These are phyloP conservation scores for Pythium rishiriense DNA, from an alignment of 352 stramenopile species.

Conservation along the genomic window DNA sequence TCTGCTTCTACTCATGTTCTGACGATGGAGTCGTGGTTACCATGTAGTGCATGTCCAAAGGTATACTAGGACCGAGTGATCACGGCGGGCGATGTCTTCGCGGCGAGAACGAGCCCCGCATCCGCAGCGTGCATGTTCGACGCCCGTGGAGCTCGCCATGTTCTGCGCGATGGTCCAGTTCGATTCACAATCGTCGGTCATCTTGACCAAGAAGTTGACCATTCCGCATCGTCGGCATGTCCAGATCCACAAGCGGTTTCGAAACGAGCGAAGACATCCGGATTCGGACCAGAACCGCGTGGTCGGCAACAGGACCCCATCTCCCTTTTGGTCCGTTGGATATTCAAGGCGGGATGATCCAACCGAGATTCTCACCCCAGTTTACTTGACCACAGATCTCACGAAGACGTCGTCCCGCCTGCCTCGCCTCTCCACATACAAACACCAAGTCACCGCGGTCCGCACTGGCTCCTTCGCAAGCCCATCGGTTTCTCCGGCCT, in stretches of 20 bases:
- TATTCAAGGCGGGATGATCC: constrained; percentile 21
- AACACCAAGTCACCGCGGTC: constrained; percentile 9
- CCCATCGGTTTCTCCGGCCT: constrained; percentile 29
- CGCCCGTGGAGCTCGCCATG: constrained; percentile 8
- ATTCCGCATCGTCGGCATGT: constrained; percentile 13
- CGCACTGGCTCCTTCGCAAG: constrained; percentile 14
- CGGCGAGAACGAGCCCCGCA: constrained; percentile 3
- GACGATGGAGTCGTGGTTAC: neutral
- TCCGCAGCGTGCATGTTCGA: constrained; percentile 2
- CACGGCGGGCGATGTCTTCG: neutral
- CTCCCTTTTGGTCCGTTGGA: neutral
- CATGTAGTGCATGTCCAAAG: constrained; percentile 5
- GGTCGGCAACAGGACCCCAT: constrained; percentile 17
- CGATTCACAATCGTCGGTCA: constrained; percentile 23
- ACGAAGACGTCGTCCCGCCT: constrained; percentile 18
- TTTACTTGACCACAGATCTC: neutral
- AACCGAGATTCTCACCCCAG: constrained; percentile 5
- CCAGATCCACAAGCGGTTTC: constrained; percentile 26
- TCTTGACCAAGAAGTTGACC: constrained; percentile 13
- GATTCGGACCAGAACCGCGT: constrained; percentile 22
- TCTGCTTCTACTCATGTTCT: constrained; percentile 2
- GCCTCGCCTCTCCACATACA: constrained; percentile 20
- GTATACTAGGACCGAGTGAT: neutral
- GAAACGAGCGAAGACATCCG: constrained; percentile 13
- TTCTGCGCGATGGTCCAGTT: constrained; percentile 28